Evolutionary conservation across 805 yeast species (phyloP).

Genomic region (Saccharomycopsis lassenensis): DNA sequence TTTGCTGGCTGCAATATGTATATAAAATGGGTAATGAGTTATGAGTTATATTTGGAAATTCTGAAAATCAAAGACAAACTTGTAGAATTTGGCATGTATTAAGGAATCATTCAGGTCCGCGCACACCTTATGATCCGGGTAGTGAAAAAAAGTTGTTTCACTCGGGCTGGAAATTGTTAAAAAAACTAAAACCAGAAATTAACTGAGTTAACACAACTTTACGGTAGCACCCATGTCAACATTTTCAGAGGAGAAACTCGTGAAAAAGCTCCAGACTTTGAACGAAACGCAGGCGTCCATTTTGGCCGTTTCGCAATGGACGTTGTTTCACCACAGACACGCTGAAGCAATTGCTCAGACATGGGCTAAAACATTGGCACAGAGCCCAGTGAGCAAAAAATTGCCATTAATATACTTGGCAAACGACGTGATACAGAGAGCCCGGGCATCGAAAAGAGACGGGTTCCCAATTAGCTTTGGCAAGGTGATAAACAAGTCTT

Average conservation of each 20-base stretch:
- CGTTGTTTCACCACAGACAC: conserved; percentile 52
- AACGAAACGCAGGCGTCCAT: conserved; percentile 63
- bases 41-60: too few species aligned
- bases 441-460: conserved; percentile 47
- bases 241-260: conserved; percentile 38
- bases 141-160: too few species aligned
- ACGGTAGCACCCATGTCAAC: conserved; percentile 35
- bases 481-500: conserved; percentile 32
- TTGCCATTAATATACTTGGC: conserved; percentile 58
- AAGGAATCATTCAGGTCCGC: too few species aligned
- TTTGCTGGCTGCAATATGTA: too few species aligned
- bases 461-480: conserved; percentile 53
- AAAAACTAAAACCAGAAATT: too few species aligned
- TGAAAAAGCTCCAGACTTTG: conserved; percentile 34
- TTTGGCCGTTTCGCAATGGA: conserved; percentile 67
- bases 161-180: too few species aligned
- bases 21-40: too few species aligned
- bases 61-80: too few species aligned
- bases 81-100: too few species aligned
- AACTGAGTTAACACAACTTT: too few species aligned
- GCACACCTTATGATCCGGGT: too few species aligned
- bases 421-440: conserved; percentile 75
- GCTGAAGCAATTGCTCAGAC: conserved; percentile 39
- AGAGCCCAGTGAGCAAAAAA: conserved; percentile 30
- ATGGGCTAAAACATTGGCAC: conserved; percentile 35